Conservation (phyloP, 768 basidiomycete species). For the Pleurotus tuoliensis region DNA sequence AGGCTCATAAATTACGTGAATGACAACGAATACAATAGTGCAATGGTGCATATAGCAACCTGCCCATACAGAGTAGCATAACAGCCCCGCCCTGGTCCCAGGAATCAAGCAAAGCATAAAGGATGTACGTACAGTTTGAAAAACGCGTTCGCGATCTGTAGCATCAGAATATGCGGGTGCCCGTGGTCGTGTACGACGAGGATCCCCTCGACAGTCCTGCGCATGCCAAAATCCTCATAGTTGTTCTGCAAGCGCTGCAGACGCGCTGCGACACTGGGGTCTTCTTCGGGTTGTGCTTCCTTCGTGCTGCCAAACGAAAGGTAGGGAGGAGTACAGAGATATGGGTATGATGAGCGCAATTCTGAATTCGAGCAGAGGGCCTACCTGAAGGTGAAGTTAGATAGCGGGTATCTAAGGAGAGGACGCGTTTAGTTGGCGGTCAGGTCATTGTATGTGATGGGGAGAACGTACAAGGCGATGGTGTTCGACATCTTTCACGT, state of each 20-base stretch:
- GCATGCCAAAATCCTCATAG: conserved; percentile 96
- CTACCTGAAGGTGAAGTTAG: conserved; percentile 71
- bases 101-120: neutral
- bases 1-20: too few species aligned
- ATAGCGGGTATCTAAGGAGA: conserved; percentile 60
- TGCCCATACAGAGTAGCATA: too few species aligned
- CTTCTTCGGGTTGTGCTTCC: conserved; percentile 96
- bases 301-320: conserved; percentile 63
- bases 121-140: conserved; percentile 84
- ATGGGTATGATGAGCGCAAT: too few species aligned
- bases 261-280: conserved; percentile 92
- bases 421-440: neutral
- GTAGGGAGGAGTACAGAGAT: neutral
- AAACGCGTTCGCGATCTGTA: conserved; percentile 98
- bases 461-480: conserved; percentile 36
- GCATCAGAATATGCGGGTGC: conserved; percentile 95
- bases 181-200: conserved; percentile 95
- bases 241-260: conserved; percentile 93
- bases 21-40: too few species aligned
- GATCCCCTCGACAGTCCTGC: conserved; percentile 88
- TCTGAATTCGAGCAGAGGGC: conserved; percentile 4
- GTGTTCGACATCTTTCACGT: conserved; percentile 43
- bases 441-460: too few species aligned
- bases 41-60: too few species aligned
- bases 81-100: too few species aligned